Percentiles rank a stretch among this genome's conserved stretches.
Conservation (phyloP, 805 yeast genomes). For the Priceomyces melissophilus region DNA sequence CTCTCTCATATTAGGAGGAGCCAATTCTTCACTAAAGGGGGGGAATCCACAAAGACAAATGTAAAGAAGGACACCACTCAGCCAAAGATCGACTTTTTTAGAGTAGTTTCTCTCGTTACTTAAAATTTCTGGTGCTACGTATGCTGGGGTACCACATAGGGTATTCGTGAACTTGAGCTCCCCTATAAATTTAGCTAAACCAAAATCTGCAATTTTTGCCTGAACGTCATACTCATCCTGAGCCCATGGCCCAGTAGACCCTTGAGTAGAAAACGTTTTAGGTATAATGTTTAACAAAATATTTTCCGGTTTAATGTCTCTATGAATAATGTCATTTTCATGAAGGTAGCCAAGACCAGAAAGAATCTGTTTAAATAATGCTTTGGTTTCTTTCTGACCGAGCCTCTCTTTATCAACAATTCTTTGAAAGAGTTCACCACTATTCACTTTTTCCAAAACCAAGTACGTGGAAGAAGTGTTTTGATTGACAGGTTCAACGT, state of each 20-base stretch:
- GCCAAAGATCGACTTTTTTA: slow-evolving; percentile 78
- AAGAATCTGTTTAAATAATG: slow-evolving; percentile 49
- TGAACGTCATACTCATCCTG: slow-evolving; percentile 54
- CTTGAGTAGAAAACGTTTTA: slow-evolving; percentile 22
- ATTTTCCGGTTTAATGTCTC: slow-evolving; percentile 47
- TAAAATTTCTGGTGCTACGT: slow-evolving; percentile 79
- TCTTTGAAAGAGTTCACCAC: slow-evolving; percentile 74
- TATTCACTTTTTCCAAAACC: slow-evolving; percentile 69
- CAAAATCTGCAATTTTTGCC: slow-evolving; percentile 83
- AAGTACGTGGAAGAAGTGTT: slow-evolving; percentile 53
- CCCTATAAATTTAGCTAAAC: slow-evolving; percentile 66
- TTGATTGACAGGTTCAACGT: slow-evolving; percentile 51
- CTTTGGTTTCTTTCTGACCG: slow-evolving; percentile 59
- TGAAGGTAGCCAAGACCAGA: slow-evolving; percentile 39
- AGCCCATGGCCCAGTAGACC: slow-evolving; percentile 55
- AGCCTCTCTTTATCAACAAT: slow-evolving; percentile 62
- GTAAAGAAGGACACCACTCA: slow-evolving; percentile 72
- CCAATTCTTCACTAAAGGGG: slow-evolving; percentile 78
- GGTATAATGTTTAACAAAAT: slow-evolving; percentile 49
- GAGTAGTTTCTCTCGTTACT: slow-evolving; percentile 57
- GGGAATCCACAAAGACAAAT: slow-evolving; percentile 84
- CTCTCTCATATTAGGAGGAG: slow-evolving; percentile 74
- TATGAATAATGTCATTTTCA: slow-evolving; percentile 38
- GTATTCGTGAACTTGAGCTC: slow-evolving; percentile 73
- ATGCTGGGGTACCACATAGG: slow-evolving; percentile 82